Conservation (phyloP, 73 alveolate genomes). For the Paramecium sexaurelia region DNA sequence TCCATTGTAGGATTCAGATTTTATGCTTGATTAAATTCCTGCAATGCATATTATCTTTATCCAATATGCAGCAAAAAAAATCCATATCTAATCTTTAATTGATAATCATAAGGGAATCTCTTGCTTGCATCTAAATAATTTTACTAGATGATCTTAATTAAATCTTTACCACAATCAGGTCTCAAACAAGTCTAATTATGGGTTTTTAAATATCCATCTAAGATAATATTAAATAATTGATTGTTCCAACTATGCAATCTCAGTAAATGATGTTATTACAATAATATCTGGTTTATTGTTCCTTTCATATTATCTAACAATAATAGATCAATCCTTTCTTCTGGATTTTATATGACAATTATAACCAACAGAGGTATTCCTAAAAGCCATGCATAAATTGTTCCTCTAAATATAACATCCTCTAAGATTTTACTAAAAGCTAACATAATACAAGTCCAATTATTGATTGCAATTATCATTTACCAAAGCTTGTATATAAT, state of each 20-base stretch:
- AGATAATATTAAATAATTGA: neutral
- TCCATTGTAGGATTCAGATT: constrained; percentile 24
- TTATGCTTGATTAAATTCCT: constrained; percentile 39
- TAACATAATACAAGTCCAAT: constrained; percentile 48
- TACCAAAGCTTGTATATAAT: neutral
- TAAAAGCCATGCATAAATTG: constrained; percentile 39
- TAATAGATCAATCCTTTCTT: constrained; percentile 14
- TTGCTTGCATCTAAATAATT: constrained; percentile 44
- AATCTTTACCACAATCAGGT: constrained; percentile 28
- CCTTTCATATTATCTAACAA: constrained; percentile 18
- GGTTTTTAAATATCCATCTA: constrained; percentile 28
- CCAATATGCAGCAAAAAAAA: neutral
- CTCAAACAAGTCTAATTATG: constrained; percentile 1
- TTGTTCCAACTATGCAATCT: constrained; percentile 21
- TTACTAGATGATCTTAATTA: neutral
- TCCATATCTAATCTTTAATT: constrained; percentile 24
- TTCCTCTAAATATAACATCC: constrained; percentile 36
- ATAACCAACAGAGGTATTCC: constrained; percentile 28
- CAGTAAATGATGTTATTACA: neutral
- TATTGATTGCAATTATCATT: neutral
- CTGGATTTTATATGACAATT: constrained; percentile 36
- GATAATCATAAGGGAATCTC: constrained; percentile 42
- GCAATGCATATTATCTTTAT: neutral
- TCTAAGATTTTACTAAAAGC: neutral
- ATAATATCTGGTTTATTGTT: neutral